A percentile compares a stretch with the other conserved stretches of the same genome.
These are phyloP conservation scores for Xylaria telfairii DNA, from an alignment of 495 filamentous ascomycete genomes.

Conservation along the genomic window DNA sequence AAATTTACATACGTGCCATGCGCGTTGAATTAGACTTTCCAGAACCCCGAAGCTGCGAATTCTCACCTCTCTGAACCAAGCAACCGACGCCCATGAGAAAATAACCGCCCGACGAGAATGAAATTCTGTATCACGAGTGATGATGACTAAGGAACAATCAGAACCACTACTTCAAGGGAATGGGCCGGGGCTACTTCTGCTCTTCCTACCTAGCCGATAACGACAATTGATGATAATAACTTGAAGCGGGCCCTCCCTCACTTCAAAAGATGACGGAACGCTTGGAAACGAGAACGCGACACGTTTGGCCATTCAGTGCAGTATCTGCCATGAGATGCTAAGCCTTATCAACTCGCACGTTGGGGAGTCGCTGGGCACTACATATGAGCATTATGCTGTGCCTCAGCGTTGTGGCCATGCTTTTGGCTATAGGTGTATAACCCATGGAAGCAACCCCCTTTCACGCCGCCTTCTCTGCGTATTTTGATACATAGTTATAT, in stretches of 20 bases:
- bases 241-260: slow-evolving; percentile 23
- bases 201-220: background rate
- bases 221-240: slow-evolving; percentile 3
- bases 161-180: background rate
- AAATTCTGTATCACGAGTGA: background rate
- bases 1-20: background rate
- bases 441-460: background rate
- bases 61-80: background rate
- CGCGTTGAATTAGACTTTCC: background rate
- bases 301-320: slow-evolving; percentile 23
- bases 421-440: slow-evolving; percentile 11
- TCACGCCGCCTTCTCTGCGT: background rate
- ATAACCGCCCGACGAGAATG: background rate
- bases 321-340: slow-evolving; percentile 20
- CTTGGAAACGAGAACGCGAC: slow-evolving; percentile 4
- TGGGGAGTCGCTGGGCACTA: slow-evolving; percentile 6
- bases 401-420: slow-evolving; percentile 29
- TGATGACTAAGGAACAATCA: background rate
- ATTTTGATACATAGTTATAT: background rate
- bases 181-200: background rate
- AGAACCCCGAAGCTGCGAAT: background rate
- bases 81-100: background rate
- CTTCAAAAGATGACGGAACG: slow-evolving; percentile 26
- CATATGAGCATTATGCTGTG: slow-evolving; percentile 26
- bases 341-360: slow-evolving; percentile 16